Evolutionary conservation across 177 flowering plant genomes (phyloP), one percentile per base, ranked within the genome.

Genomic region (Vitis hybrid): DNA sequence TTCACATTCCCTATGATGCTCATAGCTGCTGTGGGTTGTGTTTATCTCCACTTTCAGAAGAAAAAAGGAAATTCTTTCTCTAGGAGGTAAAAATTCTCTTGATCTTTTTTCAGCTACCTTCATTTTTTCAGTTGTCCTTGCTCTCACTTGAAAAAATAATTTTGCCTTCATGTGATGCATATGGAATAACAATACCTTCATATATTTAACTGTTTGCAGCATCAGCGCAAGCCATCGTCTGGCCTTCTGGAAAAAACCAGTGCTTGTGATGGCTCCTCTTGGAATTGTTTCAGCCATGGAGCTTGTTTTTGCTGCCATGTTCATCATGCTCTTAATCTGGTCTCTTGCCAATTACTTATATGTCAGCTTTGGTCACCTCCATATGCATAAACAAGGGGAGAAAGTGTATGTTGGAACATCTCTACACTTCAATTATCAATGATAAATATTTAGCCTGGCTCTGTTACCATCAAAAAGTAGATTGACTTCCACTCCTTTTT

Each of bases 1-100:
- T 80, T 81, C 68, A 76, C 91, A 11, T 76, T 85, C 28, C 83
- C 85, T 17, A 60, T 82, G 12, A 78, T 90, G 82, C 71, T 90
- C 63, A 80, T 85, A 15, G 83, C 87, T 66, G 69, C 62, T 51
- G 64, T 76, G 8, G 79, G 83, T 24, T 77, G 86, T 62, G 70
- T 73, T 61, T 74, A 78, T 71, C 78, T 80, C 67, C 82, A 82
- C 65, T 20, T 78, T 13, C 75, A 76, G 64, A 75, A 76, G 52
- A 74, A 71, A 55, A 8, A 68, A 0, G 44, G 24, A 14, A 9
- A 24, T 0, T 18, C 59, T 9, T 0, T 12, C 64, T 52, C 70
- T 47, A 60, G 59, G 60, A 73, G 72, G 78, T 76, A 12, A 10
- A 20, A 10, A 19, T 8, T 19, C 17, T 17, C 3, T 17, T 55